Evolutionary conservation across 129 eudicot species (phyloP).

Genomic region (Daucus carota): DNA sequence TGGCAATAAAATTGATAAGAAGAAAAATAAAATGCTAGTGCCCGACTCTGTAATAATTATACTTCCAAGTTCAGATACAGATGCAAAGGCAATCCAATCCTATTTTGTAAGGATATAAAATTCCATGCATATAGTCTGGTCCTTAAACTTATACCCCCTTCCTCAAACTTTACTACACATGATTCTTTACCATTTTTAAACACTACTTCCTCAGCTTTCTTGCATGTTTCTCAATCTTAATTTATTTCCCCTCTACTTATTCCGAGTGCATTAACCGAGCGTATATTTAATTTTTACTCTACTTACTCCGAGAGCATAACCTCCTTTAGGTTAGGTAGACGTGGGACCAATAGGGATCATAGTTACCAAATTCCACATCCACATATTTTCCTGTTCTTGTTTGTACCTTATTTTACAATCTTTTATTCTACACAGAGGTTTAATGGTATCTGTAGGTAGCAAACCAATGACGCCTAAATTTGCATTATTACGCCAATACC

Average conservation of each 20-base stretch:
- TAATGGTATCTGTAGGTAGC: neutral
- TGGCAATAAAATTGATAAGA: neutral
- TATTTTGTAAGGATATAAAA: neutral
- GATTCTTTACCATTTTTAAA: neutral
- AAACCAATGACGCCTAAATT: neutral
- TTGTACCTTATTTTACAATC: neutral
- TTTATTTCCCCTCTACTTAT: neutral
- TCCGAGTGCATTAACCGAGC: neutral
- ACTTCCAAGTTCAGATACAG: neutral
- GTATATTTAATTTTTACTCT: too few relatives aligned
- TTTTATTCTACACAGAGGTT: neutral
- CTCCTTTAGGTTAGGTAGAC: neutral
- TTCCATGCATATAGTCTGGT: neutral
- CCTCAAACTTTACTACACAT: neutral
- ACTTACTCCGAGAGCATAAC: neutral
- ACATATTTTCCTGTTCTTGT: neutral
- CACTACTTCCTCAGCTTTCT: neutral
- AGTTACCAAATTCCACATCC: neutral
- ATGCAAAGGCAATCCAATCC: neutral
- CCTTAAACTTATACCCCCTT: neutral
- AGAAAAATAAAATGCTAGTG: neutral
- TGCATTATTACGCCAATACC: neutral
- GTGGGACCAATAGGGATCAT: neutral
- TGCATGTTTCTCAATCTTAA: neutral
- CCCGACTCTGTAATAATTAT: neutral